phyloP scores from a whole-genome alignment of 2,329 filamentous ascomycete species.

The Colletotrichum aenigma region DNA sequence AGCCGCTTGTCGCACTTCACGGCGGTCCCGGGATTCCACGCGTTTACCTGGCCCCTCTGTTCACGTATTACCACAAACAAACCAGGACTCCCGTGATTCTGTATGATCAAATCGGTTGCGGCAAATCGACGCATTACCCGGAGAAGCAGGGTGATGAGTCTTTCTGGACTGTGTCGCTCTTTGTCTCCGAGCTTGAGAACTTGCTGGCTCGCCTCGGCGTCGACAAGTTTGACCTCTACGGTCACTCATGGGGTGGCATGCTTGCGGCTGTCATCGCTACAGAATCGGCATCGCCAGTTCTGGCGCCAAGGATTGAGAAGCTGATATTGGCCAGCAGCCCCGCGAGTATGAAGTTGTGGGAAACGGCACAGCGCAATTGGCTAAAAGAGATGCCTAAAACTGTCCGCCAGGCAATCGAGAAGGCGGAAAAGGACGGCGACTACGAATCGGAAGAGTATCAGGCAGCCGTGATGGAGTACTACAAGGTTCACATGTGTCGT shows the following conservation, averaged over 20 bases:
- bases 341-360: conserved; percentile 32
- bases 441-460: conserved; percentile 33
- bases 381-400: conserved; percentile 24
- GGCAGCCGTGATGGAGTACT: conserved; percentile 33
- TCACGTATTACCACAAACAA: neutral
- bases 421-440: conserved; percentile 26
- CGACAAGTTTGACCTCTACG: conserved; percentile 44
- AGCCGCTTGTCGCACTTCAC: neutral
- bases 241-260: conserved; percentile 60
- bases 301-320: conserved; percentile 25
- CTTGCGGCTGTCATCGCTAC: conserved; percentile 45
- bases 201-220: conserved; percentile 46
- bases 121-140: conserved; percentile 49
- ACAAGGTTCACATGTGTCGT: conserved; percentile 32
- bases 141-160: conserved; percentile 40
- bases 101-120: conserved; percentile 60
- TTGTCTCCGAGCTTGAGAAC: conserved; percentile 53
- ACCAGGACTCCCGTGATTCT: conserved; percentile 45
- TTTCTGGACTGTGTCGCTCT: conserved; percentile 54
- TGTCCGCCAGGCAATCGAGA: conserved; percentile 25
- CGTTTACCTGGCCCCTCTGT: neutral
- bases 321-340: conserved; percentile 32
- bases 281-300: conserved; percentile 11
- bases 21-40: neutral
- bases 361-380: conserved; percentile 6